phyloP scores from a whole-genome alignment of 148 eudicot genomes.

The Agrostemma githago region DNA sequence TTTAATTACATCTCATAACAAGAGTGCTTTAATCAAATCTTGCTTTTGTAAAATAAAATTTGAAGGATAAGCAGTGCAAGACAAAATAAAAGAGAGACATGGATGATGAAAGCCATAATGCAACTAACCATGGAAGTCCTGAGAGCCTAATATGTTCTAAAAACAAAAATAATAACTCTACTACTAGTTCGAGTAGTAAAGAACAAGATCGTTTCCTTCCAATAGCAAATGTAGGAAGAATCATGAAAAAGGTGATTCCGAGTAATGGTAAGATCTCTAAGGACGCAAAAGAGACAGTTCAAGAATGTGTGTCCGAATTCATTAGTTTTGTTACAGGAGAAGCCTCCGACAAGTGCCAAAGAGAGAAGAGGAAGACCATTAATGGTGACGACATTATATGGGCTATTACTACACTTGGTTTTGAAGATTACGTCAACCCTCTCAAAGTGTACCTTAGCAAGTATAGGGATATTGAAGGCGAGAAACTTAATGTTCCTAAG shows the following conservation, averaged over 20 bases:
- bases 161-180: slow-evolving; percentile 21
- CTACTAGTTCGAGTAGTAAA: slow-evolving; percentile 22
- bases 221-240: slow-evolving; percentile 66
- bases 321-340: slow-evolving; percentile 80
- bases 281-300: slow-evolving; percentile 83
- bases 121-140: slow-evolving; percentile 33
- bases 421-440: slow-evolving; percentile 56
- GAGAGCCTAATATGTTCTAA: slow-evolving; percentile 34
- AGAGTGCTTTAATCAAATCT: background rate
- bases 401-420: slow-evolving; percentile 56
- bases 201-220: slow-evolving; percentile 78
- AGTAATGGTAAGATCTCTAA: slow-evolving; percentile 69
- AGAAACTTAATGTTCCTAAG: slow-evolving; percentile 51
- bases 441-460: slow-evolving; percentile 47
- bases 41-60: background rate
- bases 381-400: slow-evolving; percentile 57
- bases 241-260: slow-evolving; percentile 71
- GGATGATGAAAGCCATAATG: slow-evolving; percentile 43
- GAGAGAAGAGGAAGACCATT: slow-evolving; percentile 62
- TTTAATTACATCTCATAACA: slow-evolving; percentile 22
- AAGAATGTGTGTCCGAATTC: slow-evolving; percentile 81
- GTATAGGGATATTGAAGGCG: slow-evolving; percentile 55
- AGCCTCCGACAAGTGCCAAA: slow-evolving; percentile 62
- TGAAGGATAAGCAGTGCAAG: background rate
- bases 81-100: slow-evolving; percentile 16